Evolutionary conservation across 495 filamentous ascomycete genomes (phyloP).

Genomic region (Talaromyces liani): DNA sequence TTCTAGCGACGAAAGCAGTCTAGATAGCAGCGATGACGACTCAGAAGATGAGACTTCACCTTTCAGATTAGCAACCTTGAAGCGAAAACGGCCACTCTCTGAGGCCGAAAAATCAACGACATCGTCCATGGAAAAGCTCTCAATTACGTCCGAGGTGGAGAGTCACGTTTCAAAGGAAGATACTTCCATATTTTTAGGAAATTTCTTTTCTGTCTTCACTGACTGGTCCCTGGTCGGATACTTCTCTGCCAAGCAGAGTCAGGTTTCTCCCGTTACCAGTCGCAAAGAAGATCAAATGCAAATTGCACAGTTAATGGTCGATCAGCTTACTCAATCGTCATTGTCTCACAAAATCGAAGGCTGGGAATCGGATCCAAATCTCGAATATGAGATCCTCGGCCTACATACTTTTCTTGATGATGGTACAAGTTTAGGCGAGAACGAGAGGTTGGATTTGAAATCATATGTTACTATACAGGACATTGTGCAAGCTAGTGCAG

Average conservation of each 20-base stretch:
- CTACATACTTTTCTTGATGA: slow-evolving; percentile 24
- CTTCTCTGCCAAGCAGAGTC: slow-evolving; percentile 30
- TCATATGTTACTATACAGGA: slow-evolving; percentile 31
- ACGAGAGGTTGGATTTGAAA: slow-evolving; percentile 31
- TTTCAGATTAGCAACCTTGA: slow-evolving; percentile 19
- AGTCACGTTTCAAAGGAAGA: slow-evolving; percentile 16
- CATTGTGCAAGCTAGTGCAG: slow-evolving; percentile 10
- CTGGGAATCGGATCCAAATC: slow-evolving; percentile 20
- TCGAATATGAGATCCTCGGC: slow-evolving; percentile 21
- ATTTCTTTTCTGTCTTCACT: slow-evolving; percentile 37
- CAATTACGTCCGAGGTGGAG: slow-evolving; percentile 17
- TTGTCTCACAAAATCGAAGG: slow-evolving; percentile 31
- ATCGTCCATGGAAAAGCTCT: slow-evolving; percentile 24
- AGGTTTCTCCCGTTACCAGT: slow-evolving; percentile 23
- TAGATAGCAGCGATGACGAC: slow-evolving; percentile 24
- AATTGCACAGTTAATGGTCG: slow-evolving; percentile 40
- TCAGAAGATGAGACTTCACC: slow-evolving; percentile 19
- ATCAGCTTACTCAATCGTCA: slow-evolving; percentile 43
- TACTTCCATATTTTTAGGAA: slow-evolving; percentile 33
- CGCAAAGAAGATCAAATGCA: slow-evolving; percentile 34
- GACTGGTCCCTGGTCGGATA: slow-evolving; percentile 38
- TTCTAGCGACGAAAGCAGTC: slow-evolving; percentile 25
- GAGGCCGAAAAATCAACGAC: slow-evolving; percentile 24
- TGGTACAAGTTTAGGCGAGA: slow-evolving; percentile 20
- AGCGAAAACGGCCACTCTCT: slow-evolving; percentile 35